Evolutionary conservation across 768 basidiomycete species (phyloP).

Genomic region (Stropharia rugosoannulata): DNA sequence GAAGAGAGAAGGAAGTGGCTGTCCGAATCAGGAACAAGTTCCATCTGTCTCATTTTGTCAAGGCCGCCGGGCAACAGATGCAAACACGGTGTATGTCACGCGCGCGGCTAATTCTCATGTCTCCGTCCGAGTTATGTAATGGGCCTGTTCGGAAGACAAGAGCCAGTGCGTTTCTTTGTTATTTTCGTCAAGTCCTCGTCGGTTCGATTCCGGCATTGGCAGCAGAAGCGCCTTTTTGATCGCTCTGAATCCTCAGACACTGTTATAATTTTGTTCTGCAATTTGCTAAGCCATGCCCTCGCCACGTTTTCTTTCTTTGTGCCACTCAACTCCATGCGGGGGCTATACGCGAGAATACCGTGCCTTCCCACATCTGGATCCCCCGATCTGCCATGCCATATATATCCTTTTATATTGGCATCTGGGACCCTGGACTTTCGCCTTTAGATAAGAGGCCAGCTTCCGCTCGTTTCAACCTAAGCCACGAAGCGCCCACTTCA

Average conservation of each 20-base stretch:
- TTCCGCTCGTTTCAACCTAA: slow-evolving; percentile 14
- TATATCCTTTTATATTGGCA: slow-evolving; percentile 26
- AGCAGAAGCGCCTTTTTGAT: slow-evolving; percentile 1
- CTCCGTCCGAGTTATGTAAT: slow-evolving; percentile 16
- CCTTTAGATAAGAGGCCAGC: slow-evolving; percentile 30
- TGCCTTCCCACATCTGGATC: slow-evolving; percentile 30
- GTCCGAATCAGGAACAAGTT: slow-evolving; percentile 23
- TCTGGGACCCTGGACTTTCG: slow-evolving; percentile 27
- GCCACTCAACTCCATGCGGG: slow-evolving; percentile 28
- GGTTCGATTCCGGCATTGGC: not conserved
- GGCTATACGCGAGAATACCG: slow-evolving; percentile 31
- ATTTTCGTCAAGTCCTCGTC: not conserved
- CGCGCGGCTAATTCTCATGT: slow-evolving; percentile 3
- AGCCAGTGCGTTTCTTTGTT: too few relatives aligned
- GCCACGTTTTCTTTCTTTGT: slow-evolving; percentile 25
- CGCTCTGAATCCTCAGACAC: not conserved
- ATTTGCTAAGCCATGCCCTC: slow-evolving; percentile 22
- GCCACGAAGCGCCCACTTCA: slow-evolving; percentile 24
- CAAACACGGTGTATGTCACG: slow-evolving; percentile 8
- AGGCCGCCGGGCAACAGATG: slow-evolving; percentile 8
- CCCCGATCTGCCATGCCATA: slow-evolving; percentile 25
- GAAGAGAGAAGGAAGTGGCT: slow-evolving; percentile 27
- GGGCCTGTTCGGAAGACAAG: not conserved
- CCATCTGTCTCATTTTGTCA: slow-evolving; percentile 17
- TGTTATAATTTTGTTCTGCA: not conserved